Conservation (phyloP, 2,329 filamentous ascomycete species). For the Penicillium thymicola region DNA sequence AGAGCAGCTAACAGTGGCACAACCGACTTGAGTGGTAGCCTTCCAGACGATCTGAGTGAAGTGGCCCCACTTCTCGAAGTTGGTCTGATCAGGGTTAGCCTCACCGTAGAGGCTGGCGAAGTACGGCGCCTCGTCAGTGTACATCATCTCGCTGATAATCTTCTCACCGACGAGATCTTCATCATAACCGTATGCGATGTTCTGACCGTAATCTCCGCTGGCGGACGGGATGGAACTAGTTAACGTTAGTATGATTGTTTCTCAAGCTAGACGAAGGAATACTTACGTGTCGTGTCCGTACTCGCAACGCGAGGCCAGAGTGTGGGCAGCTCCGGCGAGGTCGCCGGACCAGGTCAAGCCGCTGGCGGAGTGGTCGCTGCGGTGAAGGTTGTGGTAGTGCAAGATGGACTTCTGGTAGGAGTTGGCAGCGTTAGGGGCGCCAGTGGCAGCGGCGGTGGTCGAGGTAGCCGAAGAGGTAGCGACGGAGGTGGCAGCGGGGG, state of each 20-base stretch:
- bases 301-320: constrained; percentile 63
- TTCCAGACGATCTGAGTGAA: constrained; percentile 75
- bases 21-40: constrained; percentile 60
- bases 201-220: constrained; percentile 71
- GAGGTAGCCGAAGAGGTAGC: constrained; percentile 28
- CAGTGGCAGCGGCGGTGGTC: constrained; percentile 30
- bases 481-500: constrained; percentile 26
- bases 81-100: constrained; percentile 56
- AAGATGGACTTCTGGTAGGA: constrained; percentile 45
- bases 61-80: constrained; percentile 69
- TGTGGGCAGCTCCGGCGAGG: constrained; percentile 62
- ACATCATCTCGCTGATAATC: constrained; percentile 75
- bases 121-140: constrained; percentile 69
- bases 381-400: constrained; percentile 81
- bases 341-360: constrained; percentile 63
- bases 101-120: constrained; percentile 59
- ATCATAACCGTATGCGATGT: constrained; percentile 70
- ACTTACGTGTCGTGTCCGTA: constrained; percentile 76
- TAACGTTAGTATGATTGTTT: constrained; percentile 21
- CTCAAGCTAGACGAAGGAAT: constrained; percentile 22
- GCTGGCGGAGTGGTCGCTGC: constrained; percentile 71
- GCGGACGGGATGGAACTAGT: constrained; percentile 51
- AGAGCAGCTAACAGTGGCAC: constrained; percentile 51
- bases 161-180: constrained; percentile 61
- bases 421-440: constrained; percentile 36